Base-by-base conservation (phyloP, 2,329 filamentous ascomycete genomes). In the Colletotrichum sp. region DNA sequence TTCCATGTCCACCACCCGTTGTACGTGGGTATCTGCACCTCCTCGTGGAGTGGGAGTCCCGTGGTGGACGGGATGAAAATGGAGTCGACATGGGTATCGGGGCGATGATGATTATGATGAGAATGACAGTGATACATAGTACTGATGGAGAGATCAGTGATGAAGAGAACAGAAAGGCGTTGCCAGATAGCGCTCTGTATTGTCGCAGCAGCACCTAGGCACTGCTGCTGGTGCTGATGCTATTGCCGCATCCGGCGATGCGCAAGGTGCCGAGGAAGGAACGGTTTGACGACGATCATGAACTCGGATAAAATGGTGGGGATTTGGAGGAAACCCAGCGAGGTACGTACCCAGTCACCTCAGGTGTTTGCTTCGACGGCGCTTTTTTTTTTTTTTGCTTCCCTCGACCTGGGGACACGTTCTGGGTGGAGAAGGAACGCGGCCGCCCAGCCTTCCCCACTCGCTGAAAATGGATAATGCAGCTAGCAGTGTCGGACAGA, bases 391-490 rank as follows among this genome's bases (percentile, higher is more conserved):
- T n/a, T n/a, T 6, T 9, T 18, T 9, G 4, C 18, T n/a, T 49
- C n/a, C 44, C 44, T 21, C 44, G 44, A 70, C 71, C 57, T 68
- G 34, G 21, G 16, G 64, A n/a, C 70, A 73, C 64, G 64, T 73
- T 73, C 73, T 65, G 18, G 59, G 59, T 69, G 73, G 64, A 13
- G 69, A 75, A 60, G 21, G 16, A 49, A 39, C 59, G 70, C 64
- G 70, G 70, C 70, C 70, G 64, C 74, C 32, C 64, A 28, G 64
- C 21, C 15, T 73, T 60, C 57, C n/a, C 64, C 70, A 76, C 74
- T 52, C 16, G 28, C 49, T 69, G 32, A 36, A 64, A 72, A 59
- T 28, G 69, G 36, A 72, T 36, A 30, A 52, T 28, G 44, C 70
- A 21, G 52, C 68, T 30, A 24, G 32, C 39, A 64, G 59, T 15